Percentiles rank a stretch among this genome's conserved stretches.
Conservation (phyloP, 139 green algal species). For the Ettlia oleoabundans region DNA sequence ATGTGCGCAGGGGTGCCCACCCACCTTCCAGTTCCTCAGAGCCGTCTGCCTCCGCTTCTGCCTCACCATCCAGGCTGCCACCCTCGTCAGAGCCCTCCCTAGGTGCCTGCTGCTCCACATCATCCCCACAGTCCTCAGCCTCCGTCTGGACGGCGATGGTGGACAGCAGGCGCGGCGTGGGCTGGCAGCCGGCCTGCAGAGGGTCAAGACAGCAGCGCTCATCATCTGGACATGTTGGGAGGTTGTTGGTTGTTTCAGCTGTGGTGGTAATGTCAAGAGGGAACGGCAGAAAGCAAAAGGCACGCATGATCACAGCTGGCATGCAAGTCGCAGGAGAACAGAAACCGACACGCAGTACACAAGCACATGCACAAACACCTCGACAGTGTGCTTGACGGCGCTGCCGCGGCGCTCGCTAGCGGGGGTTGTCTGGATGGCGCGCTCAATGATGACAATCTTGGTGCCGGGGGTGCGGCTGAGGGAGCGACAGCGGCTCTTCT, state of each 20-base stretch:
- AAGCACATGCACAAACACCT: too few relatives aligned
- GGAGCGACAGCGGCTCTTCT: constrained; percentile 28
- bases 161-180: constrained; percentile 27
- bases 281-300: too few relatives aligned
- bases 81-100: constrained; percentile 3
- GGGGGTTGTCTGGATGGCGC: constrained; percentile 1
- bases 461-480: constrained; percentile 36
- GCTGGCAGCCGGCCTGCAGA: not conserved
- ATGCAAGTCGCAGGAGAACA: too few relatives aligned
- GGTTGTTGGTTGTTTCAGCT: too few relatives aligned
- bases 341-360: too few relatives aligned
- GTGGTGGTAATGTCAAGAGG: too few relatives aligned
- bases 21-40: constrained; percentile 13
- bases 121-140: constrained; percentile 11
- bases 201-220: too few relatives aligned
- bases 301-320: too few relatives aligned
- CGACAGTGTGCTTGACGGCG: too few relatives aligned
- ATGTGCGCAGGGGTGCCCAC: not conserved
- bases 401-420: not conserved
- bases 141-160: constrained; percentile 23
- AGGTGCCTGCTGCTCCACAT: constrained; percentile 18
- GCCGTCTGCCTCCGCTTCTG: constrained; percentile 4
- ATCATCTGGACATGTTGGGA: too few relatives aligned
- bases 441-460: constrained; percentile 39
- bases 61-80: not conserved